A percentile compares a stretch with the other conserved stretches of the same genome.
Conservation (phyloP, 306 rosid species). For the Cucurbita moschata region DNA sequence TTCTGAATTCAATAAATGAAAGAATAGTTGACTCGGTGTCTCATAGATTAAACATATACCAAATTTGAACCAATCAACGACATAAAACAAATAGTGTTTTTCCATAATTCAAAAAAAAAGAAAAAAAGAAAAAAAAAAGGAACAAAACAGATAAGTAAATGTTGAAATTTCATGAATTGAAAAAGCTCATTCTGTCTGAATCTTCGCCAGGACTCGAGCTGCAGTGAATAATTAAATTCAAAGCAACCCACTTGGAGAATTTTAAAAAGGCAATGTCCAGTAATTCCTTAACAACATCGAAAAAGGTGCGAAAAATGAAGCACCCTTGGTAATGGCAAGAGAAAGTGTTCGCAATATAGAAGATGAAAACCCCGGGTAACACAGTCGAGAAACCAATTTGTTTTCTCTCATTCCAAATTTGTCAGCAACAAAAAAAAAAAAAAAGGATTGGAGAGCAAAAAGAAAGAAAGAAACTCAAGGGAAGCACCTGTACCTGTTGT, state of each 20-base stretch:
- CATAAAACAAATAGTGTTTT: constrained; percentile 18
- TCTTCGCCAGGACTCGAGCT: constrained; percentile 40
- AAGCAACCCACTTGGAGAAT: constrained; percentile 1
- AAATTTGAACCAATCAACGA: constrained; percentile 16
- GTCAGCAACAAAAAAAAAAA: constrained; percentile 9
- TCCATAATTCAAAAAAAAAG: constrained; percentile 25
- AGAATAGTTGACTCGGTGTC: constrained; percentile 22
- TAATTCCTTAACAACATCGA: background rate
- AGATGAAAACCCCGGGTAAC: background rate
- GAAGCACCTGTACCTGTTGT: constrained; percentile 11
- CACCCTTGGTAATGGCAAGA: background rate
- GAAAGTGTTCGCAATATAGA: background rate
- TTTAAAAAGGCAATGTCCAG: background rate
- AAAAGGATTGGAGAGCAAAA: constrained; percentile 6
- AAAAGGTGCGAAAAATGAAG: background rate
- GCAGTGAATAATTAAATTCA: constrained; percentile 12
- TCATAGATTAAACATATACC: constrained; percentile 9
- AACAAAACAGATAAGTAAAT: constrained; percentile 14
- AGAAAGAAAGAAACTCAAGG: background rate
- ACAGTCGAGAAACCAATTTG: background rate
- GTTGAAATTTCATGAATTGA: constrained; percentile 9
- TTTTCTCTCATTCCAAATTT: background rate
- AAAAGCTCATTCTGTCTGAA: constrained; percentile 29
- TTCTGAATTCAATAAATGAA: constrained; percentile 22
- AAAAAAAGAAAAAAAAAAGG: constrained; percentile 27